A percentile compares a stretch with the other conserved stretches of the same genome.
These are phyloP conservation scores for Botrytis galanthina DNA, from an alignment of 2,329 filamentous ascomycete species.

Conservation along the genomic window DNA sequence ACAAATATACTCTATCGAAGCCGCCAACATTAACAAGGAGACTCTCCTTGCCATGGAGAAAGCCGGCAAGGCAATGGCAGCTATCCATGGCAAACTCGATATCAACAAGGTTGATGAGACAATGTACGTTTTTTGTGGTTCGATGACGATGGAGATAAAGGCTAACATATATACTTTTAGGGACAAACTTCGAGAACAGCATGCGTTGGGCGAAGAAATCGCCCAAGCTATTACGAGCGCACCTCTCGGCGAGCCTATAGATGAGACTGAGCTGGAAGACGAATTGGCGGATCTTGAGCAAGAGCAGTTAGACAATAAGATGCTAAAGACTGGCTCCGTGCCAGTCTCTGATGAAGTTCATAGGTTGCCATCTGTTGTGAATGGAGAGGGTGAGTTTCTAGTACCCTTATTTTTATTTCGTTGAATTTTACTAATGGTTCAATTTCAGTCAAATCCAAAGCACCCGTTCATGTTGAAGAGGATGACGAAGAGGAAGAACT, in stretches of 20 bases:
- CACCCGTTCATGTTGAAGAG: conserved; percentile 57
- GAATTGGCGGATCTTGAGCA: conserved; percentile 87
- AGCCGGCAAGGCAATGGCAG: conserved; percentile 85
- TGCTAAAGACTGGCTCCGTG: conserved; percentile 83
- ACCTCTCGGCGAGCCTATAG: conserved; percentile 65
- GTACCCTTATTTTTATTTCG: not conserved
- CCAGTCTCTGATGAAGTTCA: conserved; percentile 77
- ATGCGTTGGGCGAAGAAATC: conserved; percentile 91
- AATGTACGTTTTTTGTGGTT: conserved; percentile 64
- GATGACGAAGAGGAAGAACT: conserved; percentile 97
- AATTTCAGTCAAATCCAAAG: conserved; percentile 50
- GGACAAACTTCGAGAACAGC: conserved; percentile 89
- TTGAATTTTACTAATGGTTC: conserved; percentile 23
- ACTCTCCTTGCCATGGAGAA: conserved; percentile 92
- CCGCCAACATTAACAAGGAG: conserved; percentile 97
- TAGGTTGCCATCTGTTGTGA: conserved; percentile 71
- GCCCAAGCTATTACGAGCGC: conserved; percentile 76
- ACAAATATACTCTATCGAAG: conserved; percentile 95
- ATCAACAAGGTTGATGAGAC: conserved; percentile 93
- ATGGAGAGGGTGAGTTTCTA: conserved; percentile 68
- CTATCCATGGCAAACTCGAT: conserved; percentile 86
- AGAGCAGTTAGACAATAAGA: conserved; percentile 87
- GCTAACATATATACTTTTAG: conserved; percentile 48
- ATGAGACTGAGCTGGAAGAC: conserved; percentile 82
- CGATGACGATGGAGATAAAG: conserved; percentile 13